Evolutionary conservation across 495 filamentous ascomycete species (phyloP).

Genomic region (Aspergillus cavernicola): DNA sequence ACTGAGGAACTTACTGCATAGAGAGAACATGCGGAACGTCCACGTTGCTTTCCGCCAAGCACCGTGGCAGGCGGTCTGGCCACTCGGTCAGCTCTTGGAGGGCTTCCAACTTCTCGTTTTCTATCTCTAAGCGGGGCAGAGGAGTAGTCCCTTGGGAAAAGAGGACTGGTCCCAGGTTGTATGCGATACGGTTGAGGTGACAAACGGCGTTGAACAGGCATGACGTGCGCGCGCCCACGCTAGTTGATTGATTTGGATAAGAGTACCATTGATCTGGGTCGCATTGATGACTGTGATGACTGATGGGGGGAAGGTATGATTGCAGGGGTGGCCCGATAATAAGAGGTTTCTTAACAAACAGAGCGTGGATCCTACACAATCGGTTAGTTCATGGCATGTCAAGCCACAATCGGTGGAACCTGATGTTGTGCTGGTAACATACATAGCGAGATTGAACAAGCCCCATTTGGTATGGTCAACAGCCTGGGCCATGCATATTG

Average conservation of each 20-base stretch:
- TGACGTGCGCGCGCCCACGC: conserved; percentile 18
- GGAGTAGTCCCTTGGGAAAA: conserved; percentile 14
- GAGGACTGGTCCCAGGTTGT: conserved; percentile 19
- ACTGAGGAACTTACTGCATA: conserved; percentile 26
- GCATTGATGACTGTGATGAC: conserved; percentile 15
- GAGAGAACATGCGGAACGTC: conserved; percentile 29
- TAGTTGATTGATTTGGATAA: conserved; percentile 22
- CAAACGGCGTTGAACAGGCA: conserved; percentile 27
- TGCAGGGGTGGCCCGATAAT: conserved; percentile 11
- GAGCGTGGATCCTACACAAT: conserved; percentile 20
- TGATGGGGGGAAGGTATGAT: not conserved
- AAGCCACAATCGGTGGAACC: not conserved
- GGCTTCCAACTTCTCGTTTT: conserved; percentile 9
- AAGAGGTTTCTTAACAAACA: conserved; percentile 22
- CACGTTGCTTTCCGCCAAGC: conserved; percentile 15
- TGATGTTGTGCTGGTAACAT: too few species aligned
- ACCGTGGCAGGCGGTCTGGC: conserved; percentile 21
- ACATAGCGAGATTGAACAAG: conserved; percentile 33
- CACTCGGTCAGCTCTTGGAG: conserved; percentile 23
- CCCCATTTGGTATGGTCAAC: conserved; percentile 30
- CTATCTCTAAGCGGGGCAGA: conserved; percentile 11
- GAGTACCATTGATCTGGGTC: conserved; percentile 26
- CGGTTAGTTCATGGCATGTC: conserved; percentile 6
- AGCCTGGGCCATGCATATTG: conserved; percentile 8
- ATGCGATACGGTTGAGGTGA: conserved; percentile 20